Evolutionary conservation across 225 moss, liverwort and hornwort genomes (phyloP), one percentile per base, ranked within the genome.

Genomic region (Asterella californica): DNA sequence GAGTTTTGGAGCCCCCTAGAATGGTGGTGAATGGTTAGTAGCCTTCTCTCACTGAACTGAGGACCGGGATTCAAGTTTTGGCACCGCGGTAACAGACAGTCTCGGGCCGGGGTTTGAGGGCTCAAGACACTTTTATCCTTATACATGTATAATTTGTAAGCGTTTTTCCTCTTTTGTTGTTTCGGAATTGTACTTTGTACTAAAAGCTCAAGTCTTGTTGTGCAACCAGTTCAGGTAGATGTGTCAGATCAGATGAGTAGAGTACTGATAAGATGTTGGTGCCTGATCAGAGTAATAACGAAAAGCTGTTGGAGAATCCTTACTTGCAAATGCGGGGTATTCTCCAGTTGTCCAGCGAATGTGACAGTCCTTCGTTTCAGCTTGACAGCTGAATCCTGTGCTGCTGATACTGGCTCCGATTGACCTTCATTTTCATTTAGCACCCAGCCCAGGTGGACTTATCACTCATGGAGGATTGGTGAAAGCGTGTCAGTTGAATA

Each of bases 241-340:
- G 42, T 7, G 42, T 42, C 42, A 42, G 42, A 42, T 42, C 4
- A 2, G 42, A 2, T 29, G 14, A n/a, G 32, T 29, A 50, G 69
- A 59, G 72, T 18, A 62, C 85, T 87, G 73, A 81, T 68, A 82
- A 36, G 34, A 24, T 36, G 25, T 78, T 32, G 46, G 8, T 29
- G 32, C 45, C 12, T 65, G 9, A 85, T 59, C 91, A 99, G 95
- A 99, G 99, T 85, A 99, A 99, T 85, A 99, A 99, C 76, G 99
- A 99, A 82, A 99, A 99, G 87, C 87, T 99, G 21, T 75, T 99
- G 93, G 99, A 99, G 83, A 99, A 99, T 79, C 99, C 99, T 38
- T 99, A 95, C 82, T 76, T 99, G 84, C 99, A 99, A 89, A 92
- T 99, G 92, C 87, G 92, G 76, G 99, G 99, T 61, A 99, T 99